phyloP scores from a whole-genome alignment of 306 rosid genomes.

The Sesbania bispinosa region DNA sequence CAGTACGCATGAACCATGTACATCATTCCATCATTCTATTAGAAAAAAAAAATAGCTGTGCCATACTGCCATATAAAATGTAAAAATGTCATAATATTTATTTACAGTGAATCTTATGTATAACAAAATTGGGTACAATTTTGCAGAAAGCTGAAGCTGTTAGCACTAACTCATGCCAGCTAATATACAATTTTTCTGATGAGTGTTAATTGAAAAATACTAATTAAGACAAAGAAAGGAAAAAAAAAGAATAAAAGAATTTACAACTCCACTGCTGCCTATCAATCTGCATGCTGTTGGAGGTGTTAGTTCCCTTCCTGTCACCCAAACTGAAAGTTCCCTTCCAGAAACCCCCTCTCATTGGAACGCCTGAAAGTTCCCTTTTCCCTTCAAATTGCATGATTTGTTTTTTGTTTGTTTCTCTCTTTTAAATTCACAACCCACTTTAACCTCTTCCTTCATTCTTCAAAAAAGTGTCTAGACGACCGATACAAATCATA shows the following conservation, averaged over 20 bases:
- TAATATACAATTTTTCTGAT: neutral
- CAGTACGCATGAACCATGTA: too few relatives aligned
- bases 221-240: neutral
- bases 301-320: neutral
- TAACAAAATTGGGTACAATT: neutral
- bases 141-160: neutral
- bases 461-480: conserved; percentile 52
- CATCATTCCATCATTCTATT: too few relatives aligned
- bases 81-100: neutral
- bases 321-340: neutral
- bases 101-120: conserved; percentile 9
- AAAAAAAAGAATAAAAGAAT: neutral
- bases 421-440: too few relatives aligned
- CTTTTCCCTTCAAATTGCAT: too few relatives aligned
- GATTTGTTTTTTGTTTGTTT: too few relatives aligned
- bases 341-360: too few relatives aligned
- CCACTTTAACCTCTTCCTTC: too few relatives aligned
- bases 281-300: neutral
- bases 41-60: too few relatives aligned
- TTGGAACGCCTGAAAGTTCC: too few relatives aligned
- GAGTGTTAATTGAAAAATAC: neutral
- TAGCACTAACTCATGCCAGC: neutral
- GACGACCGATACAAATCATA: conserved; percentile 62
- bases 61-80: neutral
- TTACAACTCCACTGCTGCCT: conserved; percentile 19